Evolutionary conservation across 176 grass and related monocot genomes (phyloP).

Genomic region (Cymbopogon citratus): DNA sequence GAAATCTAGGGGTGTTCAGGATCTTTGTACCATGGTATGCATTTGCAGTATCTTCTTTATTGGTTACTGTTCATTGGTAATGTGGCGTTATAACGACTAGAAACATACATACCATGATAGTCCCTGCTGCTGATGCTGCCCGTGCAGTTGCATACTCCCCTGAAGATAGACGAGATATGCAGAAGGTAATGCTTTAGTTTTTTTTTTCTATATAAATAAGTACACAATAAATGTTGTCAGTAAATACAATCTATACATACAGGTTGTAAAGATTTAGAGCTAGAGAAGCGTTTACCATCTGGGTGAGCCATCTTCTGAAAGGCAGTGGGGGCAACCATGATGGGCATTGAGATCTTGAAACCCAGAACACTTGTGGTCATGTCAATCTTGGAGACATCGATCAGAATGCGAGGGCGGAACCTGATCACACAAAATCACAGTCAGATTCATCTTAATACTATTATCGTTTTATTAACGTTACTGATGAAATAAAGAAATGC

Average conservation of each 20-base stretch:
- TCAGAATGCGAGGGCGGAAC: constrained; percentile 93
- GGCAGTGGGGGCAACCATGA: constrained; percentile 88
- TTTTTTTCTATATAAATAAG: neutral
- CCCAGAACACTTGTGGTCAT: constrained; percentile 76
- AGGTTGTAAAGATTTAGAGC: neutral
- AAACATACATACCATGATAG: constrained; percentile 64
- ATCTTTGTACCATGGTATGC: neutral
- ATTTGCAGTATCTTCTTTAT: constrained; percentile 2
- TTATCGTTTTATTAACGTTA: neutral
- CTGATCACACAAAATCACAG: constrained; percentile 7
- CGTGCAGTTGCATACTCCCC: constrained; percentile 92
- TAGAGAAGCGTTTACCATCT: constrained; percentile 45
- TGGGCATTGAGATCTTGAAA: constrained; percentile 97
- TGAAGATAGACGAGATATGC: constrained; percentile 13
- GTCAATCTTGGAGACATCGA: constrained; percentile 90
- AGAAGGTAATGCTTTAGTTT: neutral
- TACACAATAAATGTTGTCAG: neutral
- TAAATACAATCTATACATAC: neutral
- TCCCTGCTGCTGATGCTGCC: constrained; percentile 76
- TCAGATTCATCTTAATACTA: neutral
- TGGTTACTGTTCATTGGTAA: neutral
- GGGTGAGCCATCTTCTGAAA: constrained; percentile 97
- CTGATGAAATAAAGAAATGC: neutral
- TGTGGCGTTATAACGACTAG: neutral
- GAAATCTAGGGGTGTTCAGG: constrained; percentile 11